Conservation (phyloP, 768 basidiomycete species). For the Macrolepiota albuminosa region DNA sequence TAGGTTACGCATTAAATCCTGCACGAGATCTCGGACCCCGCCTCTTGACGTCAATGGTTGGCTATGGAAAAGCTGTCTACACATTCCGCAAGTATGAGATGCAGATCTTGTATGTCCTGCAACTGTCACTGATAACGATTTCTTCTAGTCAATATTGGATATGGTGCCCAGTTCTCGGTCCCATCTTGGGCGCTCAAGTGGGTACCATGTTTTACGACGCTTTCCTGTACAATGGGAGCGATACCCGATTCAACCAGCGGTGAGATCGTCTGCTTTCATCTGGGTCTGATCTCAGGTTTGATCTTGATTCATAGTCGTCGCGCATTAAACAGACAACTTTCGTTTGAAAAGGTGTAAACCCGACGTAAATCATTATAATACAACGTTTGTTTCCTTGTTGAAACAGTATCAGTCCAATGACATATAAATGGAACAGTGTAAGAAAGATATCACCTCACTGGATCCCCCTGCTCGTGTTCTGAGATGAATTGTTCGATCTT, state of each 20-base stretch:
- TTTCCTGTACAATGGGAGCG: conserved; percentile 54
- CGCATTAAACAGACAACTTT: neutral
- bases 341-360: neutral
- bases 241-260: conserved; percentile 47
- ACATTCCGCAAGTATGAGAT: conserved; percentile 38
- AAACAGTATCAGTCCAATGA: neutral
- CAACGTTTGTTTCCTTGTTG: neutral
- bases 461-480: neutral
- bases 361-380: neutral
- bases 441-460: neutral
- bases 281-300: neutral
- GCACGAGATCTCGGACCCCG: conserved; percentile 55
- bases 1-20: conserved; percentile 33
- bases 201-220: conserved; percentile 58
- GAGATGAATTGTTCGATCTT: neutral
- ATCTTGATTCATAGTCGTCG: neutral
- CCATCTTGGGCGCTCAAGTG: conserved; percentile 56
- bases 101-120: neutral
- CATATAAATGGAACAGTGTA: neutral
- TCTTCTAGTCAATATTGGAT: conserved; percentile 58
- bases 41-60: conserved; percentile 65
- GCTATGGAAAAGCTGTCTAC: conserved; percentile 51
- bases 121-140: neutral
- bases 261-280: conserved; percentile 19
- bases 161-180: conserved; percentile 62